Conservation (phyloP, 2,329 filamentous ascomycete genomes). For the Venturiaceae sp. region DNA sequence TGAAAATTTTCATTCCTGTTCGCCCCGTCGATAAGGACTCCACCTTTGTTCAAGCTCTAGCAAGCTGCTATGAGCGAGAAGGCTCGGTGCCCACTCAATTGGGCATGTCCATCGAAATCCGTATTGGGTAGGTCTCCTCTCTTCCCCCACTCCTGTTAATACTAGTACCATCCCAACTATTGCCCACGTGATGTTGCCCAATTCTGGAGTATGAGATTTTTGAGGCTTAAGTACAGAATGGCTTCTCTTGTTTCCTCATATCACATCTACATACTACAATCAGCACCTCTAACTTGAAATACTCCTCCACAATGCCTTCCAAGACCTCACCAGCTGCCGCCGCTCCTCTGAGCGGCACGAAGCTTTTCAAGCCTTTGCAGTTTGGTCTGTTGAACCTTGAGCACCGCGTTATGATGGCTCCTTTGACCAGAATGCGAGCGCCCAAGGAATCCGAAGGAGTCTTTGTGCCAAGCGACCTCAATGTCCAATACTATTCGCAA, state of each 20-base stretch:
- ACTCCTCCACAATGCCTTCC: not conserved
- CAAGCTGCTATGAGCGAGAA: too few species aligned
- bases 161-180: not conserved
- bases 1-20: too few species aligned
- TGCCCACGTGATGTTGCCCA: not conserved
- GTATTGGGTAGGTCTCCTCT: not conserved
- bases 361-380: conserved; percentile 8
- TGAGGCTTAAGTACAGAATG: not conserved
- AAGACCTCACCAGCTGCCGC: not conserved
- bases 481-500: conserved; percentile 27
- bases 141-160: not conserved
- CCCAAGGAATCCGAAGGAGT: conserved; percentile 24
- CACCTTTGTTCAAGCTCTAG: too few species aligned
- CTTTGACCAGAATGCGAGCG: conserved; percentile 6
- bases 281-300: not conserved
- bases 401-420: conserved; percentile 8
- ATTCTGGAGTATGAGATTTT: not conserved
- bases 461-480: conserved; percentile 22
- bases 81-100: too few species aligned
- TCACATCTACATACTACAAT: not conserved
- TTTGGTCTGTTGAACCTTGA: conserved; percentile 5
- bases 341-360: not conserved
- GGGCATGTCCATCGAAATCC: not conserved
- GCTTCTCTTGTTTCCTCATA: not conserved
- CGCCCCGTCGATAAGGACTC: too few species aligned